Base-by-base conservation (phyloP, 805 yeast genomes). In the Metschnikowia lunata region DNA sequence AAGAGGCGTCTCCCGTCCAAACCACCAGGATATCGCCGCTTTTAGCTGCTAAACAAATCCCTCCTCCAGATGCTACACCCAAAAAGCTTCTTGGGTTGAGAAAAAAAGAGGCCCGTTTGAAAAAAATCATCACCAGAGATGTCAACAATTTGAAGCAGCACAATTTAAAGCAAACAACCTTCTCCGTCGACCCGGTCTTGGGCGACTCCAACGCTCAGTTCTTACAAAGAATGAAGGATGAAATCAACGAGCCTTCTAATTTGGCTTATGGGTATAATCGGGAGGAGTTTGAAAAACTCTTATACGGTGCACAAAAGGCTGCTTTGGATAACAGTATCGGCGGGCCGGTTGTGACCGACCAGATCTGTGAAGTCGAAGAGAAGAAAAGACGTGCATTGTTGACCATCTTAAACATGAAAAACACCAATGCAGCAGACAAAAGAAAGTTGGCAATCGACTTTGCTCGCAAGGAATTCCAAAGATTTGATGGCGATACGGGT, bases 401-500 rank as follows among this genome's bases (percentile, higher is more conserved):
- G 49, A 81, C 96, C 51, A 83, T 91, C 38, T 67, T 90, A 42
- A 78, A 79, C 56, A 75, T 88, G 67, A 82, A 76, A 63, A 90
- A 90, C 64, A 75, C 93, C 26, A 74, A 75, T 52, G 74, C 75
- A 40, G 60, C 65, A 14, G 89, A 86, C 50, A 71, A 72, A 45
- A 70, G 75, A 56, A 78, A 79, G 51, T 61, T 78, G 52, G 85
- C 88, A 27, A 70, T 79, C 2, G 66, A 67, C 37, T 62, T 84
- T 37, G 97, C 97, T 1, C 74, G 80, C 40, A 67, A 76, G 54
- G 97, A 91, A 67, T 90, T 91, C 64, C 82, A 80, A 55, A 75
- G 96, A 57, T 74, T 76, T 51, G 88, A 82, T 37, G 96, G 96
- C 42, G 98, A 93, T 62, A 87, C 97, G 1, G 97, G 96, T 3